Base-by-base conservation (phyloP, 495 filamentous ascomycete species). In the Emericellopsis terricola region DNA sequence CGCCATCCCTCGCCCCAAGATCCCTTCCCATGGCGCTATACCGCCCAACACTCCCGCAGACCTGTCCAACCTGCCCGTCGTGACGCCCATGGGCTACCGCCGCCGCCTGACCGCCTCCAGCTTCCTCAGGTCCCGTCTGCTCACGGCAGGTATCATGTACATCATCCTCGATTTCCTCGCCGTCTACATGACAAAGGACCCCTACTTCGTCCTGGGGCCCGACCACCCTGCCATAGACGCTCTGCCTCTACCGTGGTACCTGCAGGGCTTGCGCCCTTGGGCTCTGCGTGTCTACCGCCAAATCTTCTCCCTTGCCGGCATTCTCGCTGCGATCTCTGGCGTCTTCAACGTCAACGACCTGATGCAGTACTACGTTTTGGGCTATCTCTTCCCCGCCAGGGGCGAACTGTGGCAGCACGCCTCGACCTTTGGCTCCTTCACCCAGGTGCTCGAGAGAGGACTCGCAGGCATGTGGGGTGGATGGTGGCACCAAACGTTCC, bases 401-500 rank as follows among this genome's bases (percentile, higher is more conserved):
- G 60, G 56, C 4, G 65, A 64, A 34, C 51, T 77, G 1, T 83
- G 73, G 73, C 60, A 74, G 5, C 77, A 85, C 41, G 64, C 81
- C 0, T 60, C 65, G 21, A 45, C 56, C 13, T 81, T 69, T 44
- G 84, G 81, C 10, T 59, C 66, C 1, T 56, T 68, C 38, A 38
- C 38, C 2, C 47, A 57, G 7, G 56, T 87, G 4, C 46, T 77
- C 3, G 65, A 78, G 34, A 53, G 71, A 29, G 82, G 83, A 0
- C 53, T 94, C 1, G 59, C 66, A 6, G 83, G 83, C 19, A 70
- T 75, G 43, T 94, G 84, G 84, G 70, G 77, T 28, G 64, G 58
- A 11, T 91, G 76, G 75, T 93, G 84, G 84, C 84, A 93, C 51
- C 84, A 93, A 49, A 67, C 76, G 1, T 89, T 93, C 55, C 73